These are phyloP conservation scores for Blastocystis sp. DNA, from an alignment of 352 stramenopile genomes.

Conservation along the genomic window DNA sequence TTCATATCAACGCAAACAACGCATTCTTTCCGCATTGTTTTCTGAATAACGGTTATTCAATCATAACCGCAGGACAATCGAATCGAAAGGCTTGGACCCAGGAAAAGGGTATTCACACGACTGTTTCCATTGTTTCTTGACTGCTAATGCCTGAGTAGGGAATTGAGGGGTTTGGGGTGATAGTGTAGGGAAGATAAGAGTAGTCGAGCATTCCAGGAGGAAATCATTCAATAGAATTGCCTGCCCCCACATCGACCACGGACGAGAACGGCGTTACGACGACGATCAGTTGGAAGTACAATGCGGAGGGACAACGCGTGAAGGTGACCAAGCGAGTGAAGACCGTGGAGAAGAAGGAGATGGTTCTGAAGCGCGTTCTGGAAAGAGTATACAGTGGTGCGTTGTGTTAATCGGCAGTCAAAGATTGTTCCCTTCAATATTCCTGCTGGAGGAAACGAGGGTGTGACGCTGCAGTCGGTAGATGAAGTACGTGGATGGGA, in stretches of 20 bases:
- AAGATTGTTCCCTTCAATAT: slow-evolving; percentile 49
- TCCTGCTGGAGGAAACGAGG: slow-evolving; percentile 44
- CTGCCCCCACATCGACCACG: not conserved
- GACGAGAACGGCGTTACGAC: slow-evolving; percentile 67
- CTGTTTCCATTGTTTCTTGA: no score
- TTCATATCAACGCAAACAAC: no score
- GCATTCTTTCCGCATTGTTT: no score
- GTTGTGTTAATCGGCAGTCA: slow-evolving; percentile 7
- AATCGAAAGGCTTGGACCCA: not conserved
- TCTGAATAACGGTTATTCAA: not conserved
- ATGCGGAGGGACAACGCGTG: not conserved
- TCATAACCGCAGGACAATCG: not conserved
- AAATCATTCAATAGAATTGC: slow-evolving; percentile 19
- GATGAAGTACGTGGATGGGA: slow-evolving; percentile 5
- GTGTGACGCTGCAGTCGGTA: slow-evolving; percentile 9
- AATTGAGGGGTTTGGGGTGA: not conserved
- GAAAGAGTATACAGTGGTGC: slow-evolving; percentile 15
- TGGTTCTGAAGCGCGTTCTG: slow-evolving; percentile 30
- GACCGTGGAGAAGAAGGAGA: not conserved
- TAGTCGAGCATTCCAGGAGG: not conserved
- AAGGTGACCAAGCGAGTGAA: slow-evolving; percentile 24
- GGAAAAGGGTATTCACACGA: not conserved
- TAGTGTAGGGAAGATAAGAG: not conserved
- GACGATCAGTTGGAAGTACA: slow-evolving; percentile 51
- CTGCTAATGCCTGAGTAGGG: not conserved